Evolutionary conservation across 2,329 filamentous ascomycete species (phyloP), one percentile per base, ranked within the genome.

Genomic region (Diaporthe capsici): DNA sequence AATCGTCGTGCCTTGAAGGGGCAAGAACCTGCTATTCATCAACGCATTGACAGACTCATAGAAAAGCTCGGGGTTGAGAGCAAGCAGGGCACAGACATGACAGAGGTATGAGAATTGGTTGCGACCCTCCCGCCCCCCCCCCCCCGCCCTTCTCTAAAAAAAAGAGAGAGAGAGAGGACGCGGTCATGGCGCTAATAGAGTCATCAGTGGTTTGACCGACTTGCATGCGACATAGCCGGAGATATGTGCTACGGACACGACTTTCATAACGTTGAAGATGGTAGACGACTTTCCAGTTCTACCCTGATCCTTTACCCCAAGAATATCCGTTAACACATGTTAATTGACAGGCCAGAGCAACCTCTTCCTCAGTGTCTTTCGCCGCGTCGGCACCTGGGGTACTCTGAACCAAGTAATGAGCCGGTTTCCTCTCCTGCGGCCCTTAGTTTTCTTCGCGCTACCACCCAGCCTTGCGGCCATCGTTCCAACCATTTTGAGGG

Each of bases 161-260:
- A 51, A 7, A 34, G n/a, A n/a, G n/a, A n/a, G n/a, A n/a, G n/a
- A n/a, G n/a, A 34, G 7, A 58, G 20, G 20, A 3, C 10, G 9
- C 5, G 9, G 10, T 8, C 31, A 39, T 15, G 34, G 17, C 25
- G 34, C 34, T 60, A 39, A 60, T 17, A 8, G 8, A 34, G 0
- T 39, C 22, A 39, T 60, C 22, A 60, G 57, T 60, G 57, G 57
- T 60, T 60, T 25, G 57, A 60, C 34, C 57, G 57, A 15, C 57
- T 60, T 17, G 57, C 34, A 60, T 60, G 57, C 34, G 57, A 60
- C 22, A 60, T 60, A 39, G 57, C 57, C n/a, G 57, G 57, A 20
- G 57, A 60, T 39, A 60, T 60, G 57, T 60, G 57, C 57, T 60
- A 60, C 15, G 57, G 57, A 9, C 57, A 60, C 34, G n/a, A 39